A percentile compares a stretch with the other conserved stretches of the same genome.
These are phyloP conservation scores for Phlegmacium glaucopus DNA, from an alignment of 768 basidiomycete species.

Conservation along the genomic window DNA sequence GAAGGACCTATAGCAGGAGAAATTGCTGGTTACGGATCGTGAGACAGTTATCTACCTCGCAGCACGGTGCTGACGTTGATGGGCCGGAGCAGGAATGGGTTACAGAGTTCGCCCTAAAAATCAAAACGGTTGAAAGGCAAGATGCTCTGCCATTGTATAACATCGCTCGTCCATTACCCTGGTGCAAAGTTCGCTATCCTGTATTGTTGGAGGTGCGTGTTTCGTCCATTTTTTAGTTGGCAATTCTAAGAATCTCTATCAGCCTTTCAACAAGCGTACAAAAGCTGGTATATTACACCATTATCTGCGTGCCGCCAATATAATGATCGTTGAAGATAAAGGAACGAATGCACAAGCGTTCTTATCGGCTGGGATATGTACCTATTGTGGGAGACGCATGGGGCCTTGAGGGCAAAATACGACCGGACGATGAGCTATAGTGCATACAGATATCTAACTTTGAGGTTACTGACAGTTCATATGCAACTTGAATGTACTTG, in stretches of 20 bases:
- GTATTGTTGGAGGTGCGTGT: neutral
- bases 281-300: neutral
- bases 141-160: neutral
- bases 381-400: neutral
- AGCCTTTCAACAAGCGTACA: neutral
- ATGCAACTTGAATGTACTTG: too few species aligned
- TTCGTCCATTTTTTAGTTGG: neutral
- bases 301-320: conserved; percentile 1
- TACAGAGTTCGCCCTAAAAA: neutral
- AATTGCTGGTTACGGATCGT: too few species aligned
- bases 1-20: neutral
- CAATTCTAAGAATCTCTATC: neutral
- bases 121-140: neutral
- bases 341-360: neutral
- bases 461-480: neutral
- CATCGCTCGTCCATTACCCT: neutral
- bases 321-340: neutral
- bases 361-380: neutral
- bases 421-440: neutral
- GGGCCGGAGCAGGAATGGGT: too few species aligned
- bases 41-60: too few species aligned
- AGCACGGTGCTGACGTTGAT: too few species aligned
- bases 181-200: neutral
- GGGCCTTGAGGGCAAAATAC: neutral
- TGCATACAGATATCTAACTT: neutral